Base-by-base conservation (phyloP, 2,329 filamentous ascomycete genomes). In the Paecilomyces fulvus region DNA sequence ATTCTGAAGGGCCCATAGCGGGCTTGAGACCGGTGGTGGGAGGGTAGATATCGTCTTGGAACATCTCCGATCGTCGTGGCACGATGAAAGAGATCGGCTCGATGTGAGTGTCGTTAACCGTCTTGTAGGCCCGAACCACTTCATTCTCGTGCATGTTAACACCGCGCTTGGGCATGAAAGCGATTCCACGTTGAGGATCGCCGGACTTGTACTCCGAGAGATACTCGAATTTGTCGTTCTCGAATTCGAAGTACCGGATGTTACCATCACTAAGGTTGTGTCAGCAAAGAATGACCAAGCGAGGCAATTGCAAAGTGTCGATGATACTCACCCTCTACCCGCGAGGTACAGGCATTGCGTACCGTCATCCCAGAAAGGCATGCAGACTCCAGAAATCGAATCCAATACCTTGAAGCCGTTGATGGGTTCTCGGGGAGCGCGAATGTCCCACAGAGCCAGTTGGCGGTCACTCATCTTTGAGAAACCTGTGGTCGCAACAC, bases 351-450 rank as follows among this genome's bases (percentile, higher is more conserved):
- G 80, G 72, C 90, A 95, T 77, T 94, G 91, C 54, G 90, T 96
- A 59, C 92, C 90, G 59, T 97, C 92, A 71, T 99, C 94, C 94
- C 94, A 99, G 83, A 99, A 97, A 30, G 94, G 94, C 90, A 99
- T 96, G 81, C 91, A 95, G 58, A 99, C 92, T 71, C 94, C 94
- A 50, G 92, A 96, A 67, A 96, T 96, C 51, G 90, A 95, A 75
- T 99, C 94, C 52, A 99, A 82, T 64, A 89, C 88, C 66, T 84
- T 86, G 77, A 96, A 96, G 14, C 91, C 92, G 53, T 90, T 91
- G 66, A 97, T 87, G 52, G 94, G 94, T 66, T 95, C 87, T 33
- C 73, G 76, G 17, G 85, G 83, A 61, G 84, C 87, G 64, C 92
- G 89, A 51, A 91, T 85, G 78, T 99, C 94, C 94, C 94, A 99